These are phyloP conservation scores for Botrytis deweyae DNA, from an alignment of 2,329 filamentous ascomycete genomes.

Conservation along the genomic window DNA sequence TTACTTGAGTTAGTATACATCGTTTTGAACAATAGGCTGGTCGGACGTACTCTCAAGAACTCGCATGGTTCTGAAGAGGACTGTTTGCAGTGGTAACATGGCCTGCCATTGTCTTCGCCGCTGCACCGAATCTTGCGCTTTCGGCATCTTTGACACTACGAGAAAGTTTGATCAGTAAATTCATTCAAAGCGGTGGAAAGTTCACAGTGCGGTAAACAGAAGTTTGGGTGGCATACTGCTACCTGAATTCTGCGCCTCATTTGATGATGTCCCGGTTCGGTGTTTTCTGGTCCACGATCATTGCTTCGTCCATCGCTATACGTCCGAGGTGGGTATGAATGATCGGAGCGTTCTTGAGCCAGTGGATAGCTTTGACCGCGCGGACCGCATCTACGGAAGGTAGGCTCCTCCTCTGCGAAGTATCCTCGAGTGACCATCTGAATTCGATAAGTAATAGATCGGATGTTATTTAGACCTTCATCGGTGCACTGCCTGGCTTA, in stretches of 20 bases:
- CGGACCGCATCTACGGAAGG: constrained; percentile 30
- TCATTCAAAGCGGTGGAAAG: not conserved
- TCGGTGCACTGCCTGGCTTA: constrained; percentile 15
- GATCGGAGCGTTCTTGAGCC: constrained; percentile 33
- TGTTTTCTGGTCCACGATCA: constrained; percentile 30
- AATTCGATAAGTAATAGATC: constrained; percentile 15
- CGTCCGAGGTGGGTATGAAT: constrained; percentile 24
- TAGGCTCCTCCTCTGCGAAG: constrained; percentile 32
- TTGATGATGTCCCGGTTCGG: constrained; percentile 30
- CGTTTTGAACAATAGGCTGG: not conserved
- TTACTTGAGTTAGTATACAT: constrained; percentile 23
- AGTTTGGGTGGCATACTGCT: constrained; percentile 44
- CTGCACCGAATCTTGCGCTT: constrained; percentile 95
- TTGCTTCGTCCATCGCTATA: constrained; percentile 30
- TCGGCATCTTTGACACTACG: constrained; percentile 81
- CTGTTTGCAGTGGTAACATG: constrained; percentile 78
- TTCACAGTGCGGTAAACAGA: not conserved
- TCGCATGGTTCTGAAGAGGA: constrained; percentile 71
- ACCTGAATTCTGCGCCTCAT: constrained; percentile 50
- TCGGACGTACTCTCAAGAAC: constrained; percentile 69
- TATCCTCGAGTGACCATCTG: constrained; percentile 29
- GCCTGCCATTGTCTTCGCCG: constrained; percentile 75
- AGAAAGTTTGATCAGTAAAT: constrained; percentile 19
- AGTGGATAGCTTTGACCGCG: constrained; percentile 34
- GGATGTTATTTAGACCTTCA: not conserved